Conservation (phyloP, 129 eudicot species). For the Pulicaria dysenterica region DNA sequence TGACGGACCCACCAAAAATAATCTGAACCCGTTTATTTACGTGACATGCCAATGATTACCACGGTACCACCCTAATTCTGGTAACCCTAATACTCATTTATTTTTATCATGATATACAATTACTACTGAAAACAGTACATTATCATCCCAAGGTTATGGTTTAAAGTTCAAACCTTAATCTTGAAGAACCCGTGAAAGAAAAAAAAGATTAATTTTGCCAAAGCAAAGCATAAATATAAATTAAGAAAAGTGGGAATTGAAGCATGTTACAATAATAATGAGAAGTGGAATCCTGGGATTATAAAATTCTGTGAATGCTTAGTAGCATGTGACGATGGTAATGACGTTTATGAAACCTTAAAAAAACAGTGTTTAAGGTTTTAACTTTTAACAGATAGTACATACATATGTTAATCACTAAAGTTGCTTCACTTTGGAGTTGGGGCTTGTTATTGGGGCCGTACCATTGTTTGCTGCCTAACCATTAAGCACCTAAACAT, state of each 20-base stretch:
- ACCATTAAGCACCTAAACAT: conserved; percentile 15
- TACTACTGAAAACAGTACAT: too few relatives aligned
- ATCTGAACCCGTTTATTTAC: too few relatives aligned
- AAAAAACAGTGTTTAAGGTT: conserved; percentile 22
- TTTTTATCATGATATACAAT: too few relatives aligned
- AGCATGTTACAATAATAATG: conserved; percentile 36
- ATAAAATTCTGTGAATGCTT: conserved; percentile 7
- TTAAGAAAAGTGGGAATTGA: conserved; percentile 21
- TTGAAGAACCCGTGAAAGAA: background rate
- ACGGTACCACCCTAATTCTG: too few relatives aligned
- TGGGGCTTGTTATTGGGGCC: conserved; percentile 16
- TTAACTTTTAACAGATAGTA: background rate
- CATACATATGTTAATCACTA: conserved; percentile 17
- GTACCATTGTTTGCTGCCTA: conserved; percentile 32
- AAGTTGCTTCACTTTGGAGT: conserved; percentile 33
- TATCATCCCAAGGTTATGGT: background rate
- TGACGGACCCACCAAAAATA: too few relatives aligned
- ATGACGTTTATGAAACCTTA: conserved; percentile 35
- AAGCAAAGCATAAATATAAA: background rate
- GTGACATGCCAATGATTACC: too few relatives aligned
- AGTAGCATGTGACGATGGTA: conserved; percentile 37
- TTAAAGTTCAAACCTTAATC: background rate
- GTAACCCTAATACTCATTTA: too few relatives aligned
- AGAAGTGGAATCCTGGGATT: conserved; percentile 27
- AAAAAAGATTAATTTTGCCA: background rate